These are phyloP conservation scores for Lichtheimia ramosa DNA, from an alignment of 371 early-diverging fungal species.

Conservation along the genomic window DNA sequence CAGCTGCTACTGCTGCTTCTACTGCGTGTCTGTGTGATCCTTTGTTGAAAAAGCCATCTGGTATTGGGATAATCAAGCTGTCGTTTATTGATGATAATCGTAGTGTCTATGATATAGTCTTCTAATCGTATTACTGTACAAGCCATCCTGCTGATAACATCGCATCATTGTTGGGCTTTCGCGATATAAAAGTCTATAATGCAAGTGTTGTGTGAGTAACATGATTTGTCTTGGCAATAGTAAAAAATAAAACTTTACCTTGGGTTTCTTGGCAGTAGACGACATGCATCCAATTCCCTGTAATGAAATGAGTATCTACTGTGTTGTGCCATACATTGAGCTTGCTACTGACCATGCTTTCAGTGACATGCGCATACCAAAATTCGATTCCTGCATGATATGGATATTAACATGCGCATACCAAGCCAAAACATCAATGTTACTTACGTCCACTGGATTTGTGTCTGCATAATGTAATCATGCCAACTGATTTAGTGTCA, in stretches of 20 bases:
- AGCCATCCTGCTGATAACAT: constrained; percentile 10
- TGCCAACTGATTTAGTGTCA: constrained; percentile 46
- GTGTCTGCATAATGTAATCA: constrained; percentile 36
- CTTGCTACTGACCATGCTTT: constrained; percentile 52
- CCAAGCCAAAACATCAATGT: too few relatives aligned
- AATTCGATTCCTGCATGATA: constrained; percentile 41
- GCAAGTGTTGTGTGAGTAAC: neutral
- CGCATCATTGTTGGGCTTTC: constrained; percentile 14
- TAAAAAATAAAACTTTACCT: constrained; percentile 14
- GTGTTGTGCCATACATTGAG: too few relatives aligned
- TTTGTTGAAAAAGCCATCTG: too few relatives aligned
- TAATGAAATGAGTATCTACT: too few relatives aligned
- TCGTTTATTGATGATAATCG: too few relatives aligned
- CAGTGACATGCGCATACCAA: constrained; percentile 57
- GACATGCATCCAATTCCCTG: constrained; percentile 58
- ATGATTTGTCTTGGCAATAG: neutral
- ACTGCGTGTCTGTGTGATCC: too few relatives aligned
- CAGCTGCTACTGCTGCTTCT: too few relatives aligned
- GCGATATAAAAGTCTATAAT: constrained; percentile 32
- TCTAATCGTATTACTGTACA: neutral
- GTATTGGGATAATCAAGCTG: too few relatives aligned
- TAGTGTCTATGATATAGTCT: too few relatives aligned
- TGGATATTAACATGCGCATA: neutral
- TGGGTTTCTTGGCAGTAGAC: constrained; percentile 22
- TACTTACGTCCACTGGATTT: constrained; percentile 8